Percentiles rank a stretch among this genome's conserved stretches.
These are phyloP conservation scores for Ostreobium quekettii DNA, from an alignment of 139 green algal species.

Conservation along the genomic window DNA sequence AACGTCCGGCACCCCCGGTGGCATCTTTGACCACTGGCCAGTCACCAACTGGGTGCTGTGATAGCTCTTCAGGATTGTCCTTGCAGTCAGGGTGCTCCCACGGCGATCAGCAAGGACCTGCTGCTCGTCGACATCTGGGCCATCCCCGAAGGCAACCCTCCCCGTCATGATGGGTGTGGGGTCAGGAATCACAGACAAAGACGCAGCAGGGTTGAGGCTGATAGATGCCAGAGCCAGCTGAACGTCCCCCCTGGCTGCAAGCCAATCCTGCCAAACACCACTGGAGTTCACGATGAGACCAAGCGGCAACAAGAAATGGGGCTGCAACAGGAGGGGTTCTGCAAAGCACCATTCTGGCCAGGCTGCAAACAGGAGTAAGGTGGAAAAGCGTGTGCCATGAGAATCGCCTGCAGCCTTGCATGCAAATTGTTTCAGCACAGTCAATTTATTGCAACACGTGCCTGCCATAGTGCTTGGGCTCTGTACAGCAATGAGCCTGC, in stretches of 20 bases:
- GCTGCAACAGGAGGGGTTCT: too few species aligned
- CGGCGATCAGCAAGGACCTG: slow-evolving; percentile 55
- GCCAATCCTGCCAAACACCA: background rate
- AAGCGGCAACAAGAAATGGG: too few species aligned
- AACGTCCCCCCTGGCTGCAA: slow-evolving; percentile 14
- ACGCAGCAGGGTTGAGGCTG: slow-evolving; percentile 60
- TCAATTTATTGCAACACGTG: too few species aligned
- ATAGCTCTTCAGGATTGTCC: slow-evolving; percentile 85
- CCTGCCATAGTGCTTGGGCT: too few species aligned
- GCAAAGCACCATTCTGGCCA: too few species aligned
- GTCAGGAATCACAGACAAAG: slow-evolving; percentile 59
- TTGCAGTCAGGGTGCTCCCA: slow-evolving; percentile 56
- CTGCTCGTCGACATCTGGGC: slow-evolving; percentile 29
- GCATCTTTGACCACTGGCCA: slow-evolving; percentile 7
- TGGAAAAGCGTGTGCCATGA: too few species aligned
- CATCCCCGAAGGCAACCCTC: background rate
- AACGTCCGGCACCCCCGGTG: slow-evolving; percentile 38
- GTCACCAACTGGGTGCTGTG: background rate
- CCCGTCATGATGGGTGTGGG: slow-evolving; percentile 1
- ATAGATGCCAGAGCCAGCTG: slow-evolving; percentile 48
- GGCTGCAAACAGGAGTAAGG: too few species aligned
- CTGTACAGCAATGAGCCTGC: too few species aligned
- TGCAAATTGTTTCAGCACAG: too few species aligned
- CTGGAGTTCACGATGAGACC: too few species aligned
- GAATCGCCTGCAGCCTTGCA: too few species aligned